Base-by-base conservation (phyloP, 2,329 filamentous ascomycete genomes). In the Aureobasidium leucospermi region DNA sequence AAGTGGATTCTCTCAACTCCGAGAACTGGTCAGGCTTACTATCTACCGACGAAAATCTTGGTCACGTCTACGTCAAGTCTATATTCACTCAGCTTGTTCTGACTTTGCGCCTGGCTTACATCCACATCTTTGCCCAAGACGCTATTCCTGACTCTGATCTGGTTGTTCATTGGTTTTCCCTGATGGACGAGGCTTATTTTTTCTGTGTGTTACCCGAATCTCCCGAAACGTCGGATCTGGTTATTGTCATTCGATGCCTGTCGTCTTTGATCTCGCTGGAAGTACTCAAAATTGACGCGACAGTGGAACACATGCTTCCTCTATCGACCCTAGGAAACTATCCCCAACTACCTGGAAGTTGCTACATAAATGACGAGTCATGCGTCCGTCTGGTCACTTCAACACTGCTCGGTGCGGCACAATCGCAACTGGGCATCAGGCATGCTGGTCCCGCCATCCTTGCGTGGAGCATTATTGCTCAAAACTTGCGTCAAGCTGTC, bases 401-500 rank as follows among this genome's bases (percentile, higher is more conserved):
- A 56, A 81, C 87, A n/a, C 79, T 96, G 36, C 74, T 86, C 28
- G 76, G 78, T 59, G 83, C 85, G 7, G 78, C 83, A n/a, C 76
- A 79, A 39, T 83, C 83, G 38, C 55, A 47, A 16, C 16, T 47
- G 16, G 46, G 46, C 13, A 59, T 51, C 29, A 39, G 58, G 13
- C 48, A 59, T 31, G 88, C 88, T 19, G 85, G 83, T 59, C 89
- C 90, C 1, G 84, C 89, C 16, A 81, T 90, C 19, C 88, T 95
- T 65, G 84, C 88, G 3, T 97, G 92, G 92, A 85, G 86, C 4
- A 77, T 93, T 49, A 82, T 96, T 29, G 78, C 92, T 9, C 83
- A 88, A 67, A 80, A 82, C 29, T 84, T 94, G 75, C 83, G 84
- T 64, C 43, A 82, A 82, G 11, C 87, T 85, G 64, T 79, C 83